Evolutionary conservation across 805 yeast genomes (phyloP).

Genomic region (Barnettozyma wickerhamii): DNA sequence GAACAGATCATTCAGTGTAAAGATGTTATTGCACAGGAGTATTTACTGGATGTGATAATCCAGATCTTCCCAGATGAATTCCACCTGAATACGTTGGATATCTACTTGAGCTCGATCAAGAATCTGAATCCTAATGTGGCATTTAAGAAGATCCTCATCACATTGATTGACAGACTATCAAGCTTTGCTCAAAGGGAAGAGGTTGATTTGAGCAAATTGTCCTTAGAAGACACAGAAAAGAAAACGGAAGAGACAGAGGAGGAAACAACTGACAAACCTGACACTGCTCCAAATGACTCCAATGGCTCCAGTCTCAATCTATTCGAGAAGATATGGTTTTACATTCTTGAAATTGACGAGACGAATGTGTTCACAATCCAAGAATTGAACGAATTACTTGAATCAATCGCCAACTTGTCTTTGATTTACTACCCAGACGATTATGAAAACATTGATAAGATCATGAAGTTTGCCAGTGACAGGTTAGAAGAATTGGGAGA

Average conservation of each 20-base stretch:
- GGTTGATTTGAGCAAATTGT: constrained; percentile 19
- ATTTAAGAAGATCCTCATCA: constrained; percentile 57
- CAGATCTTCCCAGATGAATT: constrained; percentile 95
- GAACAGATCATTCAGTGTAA: constrained; percentile 92
- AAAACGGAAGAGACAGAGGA: constrained; percentile 11
- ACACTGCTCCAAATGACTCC: constrained; percentile 3
- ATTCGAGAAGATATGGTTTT: constrained; percentile 64
- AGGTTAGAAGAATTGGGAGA: constrained; percentile 33
- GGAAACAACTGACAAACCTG: constrained; percentile 6
- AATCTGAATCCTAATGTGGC: constrained; percentile 69
- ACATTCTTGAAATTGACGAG: constrained; percentile 50
- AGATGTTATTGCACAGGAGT: constrained; percentile 89
- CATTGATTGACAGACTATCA: constrained; percentile 69
- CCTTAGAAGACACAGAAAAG: constrained; percentile 14
- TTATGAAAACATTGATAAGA: constrained; percentile 52
- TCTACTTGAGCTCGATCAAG: constrained; percentile 59
- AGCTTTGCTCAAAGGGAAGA: constrained; percentile 43
- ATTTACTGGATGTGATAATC: constrained; percentile 82
- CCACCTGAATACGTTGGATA: constrained; percentile 70
- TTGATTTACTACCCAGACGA: constrained; percentile 63
- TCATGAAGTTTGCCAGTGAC: constrained; percentile 50
- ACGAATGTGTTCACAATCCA: constrained; percentile 59
- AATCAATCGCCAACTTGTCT: constrained; percentile 60
- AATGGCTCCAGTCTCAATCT: constrained; percentile 28
- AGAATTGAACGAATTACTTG: constrained; percentile 60